Base-by-base conservation (phyloP, 1,284 basidiomycete genomes). In the Polyporus tsugae region DNA sequence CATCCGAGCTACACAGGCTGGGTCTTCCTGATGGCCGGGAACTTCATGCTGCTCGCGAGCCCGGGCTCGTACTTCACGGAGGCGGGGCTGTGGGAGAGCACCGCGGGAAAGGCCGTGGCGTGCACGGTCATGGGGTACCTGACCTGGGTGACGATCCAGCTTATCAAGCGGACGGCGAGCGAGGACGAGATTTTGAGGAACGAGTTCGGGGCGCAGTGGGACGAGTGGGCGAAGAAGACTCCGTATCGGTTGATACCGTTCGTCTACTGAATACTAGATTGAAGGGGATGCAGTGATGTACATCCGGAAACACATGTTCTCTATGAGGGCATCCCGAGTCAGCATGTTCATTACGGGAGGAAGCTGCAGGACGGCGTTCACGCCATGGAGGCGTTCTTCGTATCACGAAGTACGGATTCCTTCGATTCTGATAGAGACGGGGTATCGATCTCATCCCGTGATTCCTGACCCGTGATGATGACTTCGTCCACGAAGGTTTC, bases 401-500 rank as follows among this genome's bases (percentile, higher is more conserved):
- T 49, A 25, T 25, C 46, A 25, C 46, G 46, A 49, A 25, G 46
- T 11, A 49, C 22, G 46, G 46, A 49, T 49, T 49, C 22, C 10
- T 49, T 49, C 11, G 46, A 49, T 49, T 49, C 46, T 49, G 46
- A 49, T 13, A 5, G 11, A 2, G 46, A 49, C 13, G 22, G 22
- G n/a, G 46, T 13, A 25, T 49, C 46, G 46, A 49, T 25, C 22
- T 11, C 22, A 4, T 25, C 46, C n/a, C 22, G 46, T 25, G 46
- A 49, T 25, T 73, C 66, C 33, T 77, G 75, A 13, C 75, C 9
- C 9, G 11, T 74, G 13, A 78, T 67, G 36, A 88, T 81, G 6
- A 83, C 82, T 41, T 81, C 77, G 33, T 85, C 82, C 58, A 92
- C 73, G 74, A 85, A 89, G 1, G 89, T 91, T 73, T 89, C 88